These are phyloP conservation scores for Fusarium duplospermum DNA, from an alignment of 2,329 filamentous ascomycete species.

Conservation along the genomic window DNA sequence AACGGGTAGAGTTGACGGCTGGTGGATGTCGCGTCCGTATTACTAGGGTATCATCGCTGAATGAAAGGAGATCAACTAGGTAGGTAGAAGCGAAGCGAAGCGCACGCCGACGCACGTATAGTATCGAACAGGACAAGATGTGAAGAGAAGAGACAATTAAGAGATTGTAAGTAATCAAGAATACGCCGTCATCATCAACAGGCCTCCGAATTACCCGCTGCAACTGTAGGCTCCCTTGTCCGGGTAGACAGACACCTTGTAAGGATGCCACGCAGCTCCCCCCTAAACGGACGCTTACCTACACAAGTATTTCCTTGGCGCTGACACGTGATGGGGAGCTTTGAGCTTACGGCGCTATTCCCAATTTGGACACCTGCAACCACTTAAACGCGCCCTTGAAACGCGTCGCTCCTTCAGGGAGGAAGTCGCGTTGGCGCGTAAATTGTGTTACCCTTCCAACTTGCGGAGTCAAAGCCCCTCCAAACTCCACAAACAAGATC, in stretches of 20 bases:
- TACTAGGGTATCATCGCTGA: constrained; percentile 65
- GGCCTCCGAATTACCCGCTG: constrained; percentile 29
- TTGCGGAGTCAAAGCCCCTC: constrained; percentile 40
- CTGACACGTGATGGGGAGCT: constrained; percentile 28
- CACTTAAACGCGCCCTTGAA: constrained; percentile 42
- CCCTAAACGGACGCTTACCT: constrained; percentile 15
- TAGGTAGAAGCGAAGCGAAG: constrained; percentile 10
- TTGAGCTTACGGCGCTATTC: not conserved
- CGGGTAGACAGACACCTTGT: constrained; percentile 26
- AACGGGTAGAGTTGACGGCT: constrained; percentile 51
- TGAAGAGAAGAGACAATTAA: constrained; percentile 30
- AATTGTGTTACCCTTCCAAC: constrained; percentile 42
- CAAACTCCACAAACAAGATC: constrained; percentile 39
- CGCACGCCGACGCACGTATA: constrained; percentile 15
- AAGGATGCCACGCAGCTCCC: constrained; percentile 40
- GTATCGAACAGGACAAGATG: constrained; percentile 7
- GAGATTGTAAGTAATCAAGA: constrained; percentile 23
- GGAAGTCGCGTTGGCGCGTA: constrained; percentile 36
- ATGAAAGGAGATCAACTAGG: constrained; percentile 23
- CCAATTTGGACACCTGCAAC: constrained; percentile 39
- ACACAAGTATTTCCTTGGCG: constrained; percentile 19
- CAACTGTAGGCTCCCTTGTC: constrained; percentile 9
- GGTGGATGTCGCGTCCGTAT: constrained; percentile 39
- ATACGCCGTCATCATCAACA: constrained; percentile 40
- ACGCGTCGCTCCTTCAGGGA: constrained; percentile 37